Conservation (phyloP, 2,329 filamentous ascomycete species). For the Curvularia sp. region DNA sequence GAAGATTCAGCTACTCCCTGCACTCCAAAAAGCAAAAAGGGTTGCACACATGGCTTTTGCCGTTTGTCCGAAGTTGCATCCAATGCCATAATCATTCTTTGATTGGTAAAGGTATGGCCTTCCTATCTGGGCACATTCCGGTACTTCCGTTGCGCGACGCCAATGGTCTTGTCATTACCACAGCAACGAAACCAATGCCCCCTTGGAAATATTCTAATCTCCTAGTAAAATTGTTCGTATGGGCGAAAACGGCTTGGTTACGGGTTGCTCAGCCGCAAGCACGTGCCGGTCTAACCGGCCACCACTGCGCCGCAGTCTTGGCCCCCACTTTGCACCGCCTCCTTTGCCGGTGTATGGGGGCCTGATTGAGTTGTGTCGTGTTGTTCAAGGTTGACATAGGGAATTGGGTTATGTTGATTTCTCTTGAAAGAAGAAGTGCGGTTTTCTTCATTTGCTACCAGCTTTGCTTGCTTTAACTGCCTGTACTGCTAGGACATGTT, state of each 20-base stretch:
- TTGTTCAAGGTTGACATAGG: background rate
- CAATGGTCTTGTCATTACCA: background rate
- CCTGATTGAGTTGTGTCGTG: background rate
- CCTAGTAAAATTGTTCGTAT: background rate
- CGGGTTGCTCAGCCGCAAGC: background rate
- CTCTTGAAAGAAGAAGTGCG: background rate
- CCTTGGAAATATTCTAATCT: background rate
- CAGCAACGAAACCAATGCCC: background rate
- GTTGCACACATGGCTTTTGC: background rate
- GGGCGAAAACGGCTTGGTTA: background rate
- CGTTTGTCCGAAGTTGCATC: background rate
- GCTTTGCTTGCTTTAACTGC: background rate
- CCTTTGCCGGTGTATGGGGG: background rate
- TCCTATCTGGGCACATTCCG: background rate
- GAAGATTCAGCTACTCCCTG: background rate
- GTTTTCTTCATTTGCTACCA: background rate
- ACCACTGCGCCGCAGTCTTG: background rate
- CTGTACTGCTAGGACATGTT: background rate
- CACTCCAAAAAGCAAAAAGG: background rate
- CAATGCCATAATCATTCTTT: background rate
- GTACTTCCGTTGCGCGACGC: background rate
- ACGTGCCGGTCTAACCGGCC: background rate
- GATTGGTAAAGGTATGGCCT: background rate
- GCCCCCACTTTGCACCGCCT: background rate
- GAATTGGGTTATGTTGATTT: background rate